Conservation (phyloP, 805 yeast species). For the Debaryomyces prosopidis region DNA sequence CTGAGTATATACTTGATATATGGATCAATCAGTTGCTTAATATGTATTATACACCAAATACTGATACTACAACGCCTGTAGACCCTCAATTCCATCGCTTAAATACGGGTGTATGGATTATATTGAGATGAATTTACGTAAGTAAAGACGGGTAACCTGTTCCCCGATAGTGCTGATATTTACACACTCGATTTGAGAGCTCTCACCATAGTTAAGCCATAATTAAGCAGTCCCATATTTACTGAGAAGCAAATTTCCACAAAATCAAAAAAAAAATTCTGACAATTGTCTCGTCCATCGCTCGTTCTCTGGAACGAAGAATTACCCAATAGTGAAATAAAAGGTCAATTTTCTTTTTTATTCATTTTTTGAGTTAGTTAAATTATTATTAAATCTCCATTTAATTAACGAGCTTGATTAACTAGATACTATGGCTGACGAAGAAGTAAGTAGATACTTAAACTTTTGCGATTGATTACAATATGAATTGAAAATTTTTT, state of each 20-base stretch:
- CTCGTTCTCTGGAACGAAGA: background rate
- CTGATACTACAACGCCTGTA: background rate
- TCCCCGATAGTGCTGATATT: background rate
- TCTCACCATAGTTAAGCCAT: background rate
- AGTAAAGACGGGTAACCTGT: background rate
- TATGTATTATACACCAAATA: background rate
- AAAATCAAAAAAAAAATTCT: background rate
- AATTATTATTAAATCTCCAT: background rate
- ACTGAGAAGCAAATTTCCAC: constrained; percentile 1
- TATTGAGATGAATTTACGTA: too few species aligned
- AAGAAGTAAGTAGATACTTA: constrained; percentile 9
- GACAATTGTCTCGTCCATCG: constrained; percentile 4
- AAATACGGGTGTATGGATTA: too few species aligned
- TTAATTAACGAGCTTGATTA: background rate
- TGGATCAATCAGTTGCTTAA: background rate
- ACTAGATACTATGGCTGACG: constrained; percentile 10
- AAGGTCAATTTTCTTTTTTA: background rate
- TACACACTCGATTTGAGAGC: background rate
- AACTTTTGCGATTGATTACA: background rate
- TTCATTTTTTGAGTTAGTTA: background rate
- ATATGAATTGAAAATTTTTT: too few species aligned
- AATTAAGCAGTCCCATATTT: constrained; percentile 3
- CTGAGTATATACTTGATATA: background rate
- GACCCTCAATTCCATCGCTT: too few species aligned
- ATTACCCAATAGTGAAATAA: too few species aligned